Conservation (phyloP, 306 rosid species). For the Prunus armeniaca region DNA sequence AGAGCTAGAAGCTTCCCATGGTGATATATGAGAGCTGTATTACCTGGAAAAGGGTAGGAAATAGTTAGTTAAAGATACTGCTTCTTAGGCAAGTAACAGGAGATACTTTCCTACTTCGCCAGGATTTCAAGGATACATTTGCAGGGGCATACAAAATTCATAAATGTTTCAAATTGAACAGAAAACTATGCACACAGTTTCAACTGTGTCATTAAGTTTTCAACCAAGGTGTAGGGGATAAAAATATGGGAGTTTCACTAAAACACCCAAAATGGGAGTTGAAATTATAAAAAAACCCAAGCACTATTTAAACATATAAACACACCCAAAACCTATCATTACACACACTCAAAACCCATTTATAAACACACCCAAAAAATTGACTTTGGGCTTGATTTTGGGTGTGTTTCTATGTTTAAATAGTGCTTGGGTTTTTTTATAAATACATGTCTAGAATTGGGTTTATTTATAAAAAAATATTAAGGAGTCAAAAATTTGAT, state of each 20-base stretch:
- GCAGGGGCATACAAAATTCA: neutral
- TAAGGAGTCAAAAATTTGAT: neutral
- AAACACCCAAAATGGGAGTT: too few relatives aligned
- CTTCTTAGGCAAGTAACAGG: neutral
- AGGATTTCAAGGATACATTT: neutral
- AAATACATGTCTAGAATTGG: too few relatives aligned
- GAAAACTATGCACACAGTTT: neutral
- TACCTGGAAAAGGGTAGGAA: conserved; percentile 48
- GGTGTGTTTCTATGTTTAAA: too few relatives aligned
- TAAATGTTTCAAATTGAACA: neutral
- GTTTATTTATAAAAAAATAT: too few relatives aligned
- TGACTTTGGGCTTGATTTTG: too few relatives aligned
- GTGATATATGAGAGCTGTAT: conserved; percentile 90
- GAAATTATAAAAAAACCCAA: too few relatives aligned
- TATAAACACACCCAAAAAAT: too few relatives aligned
- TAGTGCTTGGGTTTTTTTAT: too few relatives aligned
- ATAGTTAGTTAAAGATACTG: conserved; percentile 23
- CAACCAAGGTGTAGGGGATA: neutral
- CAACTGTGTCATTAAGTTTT: neutral
- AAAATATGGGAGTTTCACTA: too few relatives aligned
- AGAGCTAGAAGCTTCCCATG: conserved; percentile 92
- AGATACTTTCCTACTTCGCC: neutral
- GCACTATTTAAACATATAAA: too few relatives aligned
- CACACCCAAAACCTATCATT: too few relatives aligned
- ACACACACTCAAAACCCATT: too few relatives aligned